Percentiles rank a stretch among this genome's conserved stretches.
Conservation (phyloP, 306 rosid species). For the Pyrus betulifolia region DNA sequence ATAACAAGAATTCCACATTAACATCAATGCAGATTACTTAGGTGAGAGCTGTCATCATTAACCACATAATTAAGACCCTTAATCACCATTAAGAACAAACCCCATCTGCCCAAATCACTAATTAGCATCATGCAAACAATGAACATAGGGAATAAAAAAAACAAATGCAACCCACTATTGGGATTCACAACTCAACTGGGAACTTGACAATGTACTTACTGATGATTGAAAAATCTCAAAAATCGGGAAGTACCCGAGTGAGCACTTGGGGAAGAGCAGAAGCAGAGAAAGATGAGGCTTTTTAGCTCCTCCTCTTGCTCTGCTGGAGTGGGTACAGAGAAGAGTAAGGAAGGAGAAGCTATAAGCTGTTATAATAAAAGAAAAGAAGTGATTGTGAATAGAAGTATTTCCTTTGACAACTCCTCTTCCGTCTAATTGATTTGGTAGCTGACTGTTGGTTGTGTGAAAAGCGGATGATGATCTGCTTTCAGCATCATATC, state of each 20-base stretch:
- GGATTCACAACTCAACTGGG: not conserved
- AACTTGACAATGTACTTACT: conserved; percentile 20
- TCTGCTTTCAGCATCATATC: not conserved
- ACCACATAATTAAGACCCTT: not conserved
- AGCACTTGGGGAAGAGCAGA: not conserved
- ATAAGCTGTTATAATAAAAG: not conserved
- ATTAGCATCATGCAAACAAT: not conserved
- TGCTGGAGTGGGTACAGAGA: not conserved
- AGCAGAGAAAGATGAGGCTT: not conserved
- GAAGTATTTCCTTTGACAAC: not conserved
- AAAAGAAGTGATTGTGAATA: not conserved
- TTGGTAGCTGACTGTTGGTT: conserved; percentile 55
- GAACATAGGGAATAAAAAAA: not conserved
- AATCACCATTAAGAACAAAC: not conserved
- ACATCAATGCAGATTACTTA: not conserved
- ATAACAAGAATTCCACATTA: not conserved
- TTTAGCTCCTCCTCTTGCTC: not conserved
- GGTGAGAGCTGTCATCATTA: not conserved
- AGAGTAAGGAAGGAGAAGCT: not conserved
- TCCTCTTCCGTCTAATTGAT: not conserved
- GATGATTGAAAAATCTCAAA: not conserved
- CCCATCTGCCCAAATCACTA: not conserved
- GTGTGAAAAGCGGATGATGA: conserved; percentile 21
- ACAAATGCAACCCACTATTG: not conserved
- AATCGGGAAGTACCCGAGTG: not conserved